Evolutionary conservation across 2,329 filamentous ascomycete species (phyloP).

Genomic region (Pestalotiopsis sp.): DNA sequence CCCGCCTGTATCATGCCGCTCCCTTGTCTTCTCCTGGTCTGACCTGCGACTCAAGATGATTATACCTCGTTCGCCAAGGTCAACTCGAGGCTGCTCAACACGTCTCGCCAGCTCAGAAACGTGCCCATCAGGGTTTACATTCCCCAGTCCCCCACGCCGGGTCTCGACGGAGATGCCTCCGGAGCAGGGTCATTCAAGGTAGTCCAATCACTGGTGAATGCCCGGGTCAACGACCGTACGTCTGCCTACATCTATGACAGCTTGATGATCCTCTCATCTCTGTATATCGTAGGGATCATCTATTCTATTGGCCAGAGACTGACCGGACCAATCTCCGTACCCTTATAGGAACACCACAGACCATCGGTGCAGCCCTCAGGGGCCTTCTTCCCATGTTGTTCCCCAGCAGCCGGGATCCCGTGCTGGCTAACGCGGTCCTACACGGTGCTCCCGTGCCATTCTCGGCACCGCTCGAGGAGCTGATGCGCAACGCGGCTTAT

Average conservation of each 20-base stretch:
- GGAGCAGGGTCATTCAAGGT: conserved; percentile 62
- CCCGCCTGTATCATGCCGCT: background rate
- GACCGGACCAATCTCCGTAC: background rate
- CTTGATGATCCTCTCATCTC: background rate
- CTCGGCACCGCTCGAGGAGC: conserved; percentile 75
- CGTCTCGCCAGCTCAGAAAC: conserved; percentile 74
- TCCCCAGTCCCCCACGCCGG: conserved; percentile 50
- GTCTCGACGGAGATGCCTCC: conserved; percentile 30
- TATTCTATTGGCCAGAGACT: background rate
- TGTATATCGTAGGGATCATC: background rate
- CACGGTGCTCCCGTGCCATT: conserved; percentile 87
- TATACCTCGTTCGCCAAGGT: conserved; percentile 72
- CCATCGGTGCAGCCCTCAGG: conserved; percentile 77
- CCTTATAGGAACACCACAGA: conserved; percentile 40
- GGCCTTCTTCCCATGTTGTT: conserved; percentile 79
- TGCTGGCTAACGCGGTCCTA: conserved; percentile 81
- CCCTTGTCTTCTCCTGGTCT: background rate
- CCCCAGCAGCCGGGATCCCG: conserved; percentile 80
- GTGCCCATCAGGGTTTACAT: conserved; percentile 90
- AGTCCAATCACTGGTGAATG: conserved; percentile 73
- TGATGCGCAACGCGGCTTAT: conserved; percentile 83
- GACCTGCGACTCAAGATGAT: conserved; percentile 58
- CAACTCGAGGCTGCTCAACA: conserved; percentile 75
- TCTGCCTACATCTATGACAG: conserved; percentile 17
- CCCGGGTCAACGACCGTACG: conserved; percentile 35